These are phyloP conservation scores for Trichoderma gamsii DNA, from an alignment of 495 filamentous ascomycete genomes.

Conservation along the genomic window DNA sequence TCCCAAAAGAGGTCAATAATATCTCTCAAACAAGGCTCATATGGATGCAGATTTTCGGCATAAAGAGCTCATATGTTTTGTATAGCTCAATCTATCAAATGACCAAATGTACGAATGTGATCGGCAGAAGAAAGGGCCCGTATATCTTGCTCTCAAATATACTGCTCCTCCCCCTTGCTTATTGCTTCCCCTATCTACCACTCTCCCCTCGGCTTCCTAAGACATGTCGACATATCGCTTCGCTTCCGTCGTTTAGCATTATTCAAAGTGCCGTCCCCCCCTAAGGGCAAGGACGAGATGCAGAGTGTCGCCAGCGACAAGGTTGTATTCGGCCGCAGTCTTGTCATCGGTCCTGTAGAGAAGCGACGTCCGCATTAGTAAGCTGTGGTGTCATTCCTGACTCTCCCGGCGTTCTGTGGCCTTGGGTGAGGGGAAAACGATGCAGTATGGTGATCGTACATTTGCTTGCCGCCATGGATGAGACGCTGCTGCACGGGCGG, in stretches of 20 bases:
- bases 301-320: conserved; percentile 88
- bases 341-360: conserved; percentile 83
- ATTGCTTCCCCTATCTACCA: neutral
- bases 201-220: conserved; percentile 2
- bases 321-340: conserved; percentile 74
- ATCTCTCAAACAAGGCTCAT: too few relatives aligned
- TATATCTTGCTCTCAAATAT: neutral
- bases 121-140: neutral
- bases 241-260: neutral
- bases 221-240: conserved; percentile 6
- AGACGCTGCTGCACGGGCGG: conserved; percentile 94
- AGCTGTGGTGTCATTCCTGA: neutral
- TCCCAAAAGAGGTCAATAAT: too few relatives aligned
- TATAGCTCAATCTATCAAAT: conserved; percentile 9
- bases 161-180: neutral
- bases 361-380: neutral
- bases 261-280: conserved; percentile 50
- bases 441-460: conserved; percentile 50
- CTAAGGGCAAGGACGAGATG: conserved; percentile 92
- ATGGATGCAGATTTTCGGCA: neutral
- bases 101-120: neutral
- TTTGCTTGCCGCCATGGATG: conserved; percentile 95
- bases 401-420: neutral
- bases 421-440: neutral
- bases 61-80: neutral